Percentiles rank a stretch among this genome's conserved stretches.
Evolutionary conservation across 176 grass and related monocot species (phyloP).

Genomic region (Typha latifolia): DNA sequence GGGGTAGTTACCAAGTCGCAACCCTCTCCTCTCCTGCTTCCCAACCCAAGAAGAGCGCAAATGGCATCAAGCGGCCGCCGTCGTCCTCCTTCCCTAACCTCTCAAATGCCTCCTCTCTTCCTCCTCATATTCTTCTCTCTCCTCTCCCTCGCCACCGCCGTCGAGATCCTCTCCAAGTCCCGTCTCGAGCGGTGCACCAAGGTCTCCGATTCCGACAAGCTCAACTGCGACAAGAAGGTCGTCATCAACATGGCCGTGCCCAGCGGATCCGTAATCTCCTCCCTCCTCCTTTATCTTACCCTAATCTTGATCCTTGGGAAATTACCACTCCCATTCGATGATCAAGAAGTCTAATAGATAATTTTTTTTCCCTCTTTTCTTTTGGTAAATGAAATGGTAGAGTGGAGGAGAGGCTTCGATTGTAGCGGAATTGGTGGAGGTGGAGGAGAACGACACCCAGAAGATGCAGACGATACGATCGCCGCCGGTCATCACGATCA

Average conservation of each 20-base stretch:
- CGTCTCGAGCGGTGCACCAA: constrained; percentile 32
- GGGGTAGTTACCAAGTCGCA: not conserved
- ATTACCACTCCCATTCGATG: too few relatives aligned
- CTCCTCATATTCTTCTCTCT: constrained; percentile 16
- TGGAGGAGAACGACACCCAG: constrained; percentile 38
- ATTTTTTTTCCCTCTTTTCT: not conserved
- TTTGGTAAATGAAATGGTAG: constrained; percentile 19
- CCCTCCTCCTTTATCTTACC: not conserved
- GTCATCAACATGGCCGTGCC: constrained; percentile 63
- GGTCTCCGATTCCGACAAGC: constrained; percentile 30
- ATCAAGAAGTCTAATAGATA: too few relatives aligned
- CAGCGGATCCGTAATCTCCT: constrained; percentile 39
- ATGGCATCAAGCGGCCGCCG: not conserved
- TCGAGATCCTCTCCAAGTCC: constrained; percentile 77
- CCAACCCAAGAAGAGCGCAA: not conserved
- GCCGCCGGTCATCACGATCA: constrained; percentile 60
- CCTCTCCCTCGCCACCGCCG: not conserved
- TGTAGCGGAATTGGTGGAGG: constrained; percentile 50
- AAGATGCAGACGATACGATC: constrained; percentile 30
- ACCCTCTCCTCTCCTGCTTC: not conserved
- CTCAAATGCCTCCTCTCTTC: constrained; percentile 10
- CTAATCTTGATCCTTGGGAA: not conserved
- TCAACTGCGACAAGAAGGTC: constrained; percentile 54
- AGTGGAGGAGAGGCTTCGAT: constrained; percentile 68
- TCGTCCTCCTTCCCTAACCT: not conserved